Evolutionary conservation across 805 yeast genomes (phyloP), one percentile per base, ranked within the genome.

Genomic region (Candida dajiaensis): DNA sequence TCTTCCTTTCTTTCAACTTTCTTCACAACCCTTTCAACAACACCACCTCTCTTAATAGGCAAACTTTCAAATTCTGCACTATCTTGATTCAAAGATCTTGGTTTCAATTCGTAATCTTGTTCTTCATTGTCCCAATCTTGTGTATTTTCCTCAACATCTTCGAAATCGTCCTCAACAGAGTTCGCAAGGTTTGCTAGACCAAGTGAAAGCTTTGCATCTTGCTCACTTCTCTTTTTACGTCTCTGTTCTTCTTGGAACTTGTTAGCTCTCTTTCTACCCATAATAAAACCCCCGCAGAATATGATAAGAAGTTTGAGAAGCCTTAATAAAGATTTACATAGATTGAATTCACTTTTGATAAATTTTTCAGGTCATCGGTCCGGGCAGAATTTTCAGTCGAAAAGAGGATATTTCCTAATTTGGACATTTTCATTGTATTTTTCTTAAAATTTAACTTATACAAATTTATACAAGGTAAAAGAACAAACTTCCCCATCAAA

Each of bases 21-120:
- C 55, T 68, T 70, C 52, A 78, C 61, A 7, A 81, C 86, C 57
- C 95, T 73, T 64, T 83, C 78, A n/a, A 92, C 71, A 44, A 71
- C 74, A 45, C 96, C 97, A 51, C 80, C 87, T 15, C 74, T 72
- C 57, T 84, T 85, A 45, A 90, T 86, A 1, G 98, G 98, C 46
- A 92, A 72, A 11, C 85, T 83, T 60, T 86, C 96, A 6, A 76
- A 73, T 19, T 60, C 68, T 4, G 70, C 72, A 5, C 69, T 71
- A 6, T 70, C 73, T 11, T 66, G 67, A 12, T 70, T 66, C 52
- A 80, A 65, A 3, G 64, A 57, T 63, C 98, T 76, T 2, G 97
- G 95, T 46, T 62, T 67, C 53, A 72, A 65, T 61, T 90, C 98
- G 56, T 88, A 89, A 46, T 80, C 90, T 57, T 81, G 86, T 56